These are phyloP conservation scores for Paracoccidioides brasiliensis DNA, from an alignment of 2,329 filamentous ascomycete genomes.

Conservation along the genomic window DNA sequence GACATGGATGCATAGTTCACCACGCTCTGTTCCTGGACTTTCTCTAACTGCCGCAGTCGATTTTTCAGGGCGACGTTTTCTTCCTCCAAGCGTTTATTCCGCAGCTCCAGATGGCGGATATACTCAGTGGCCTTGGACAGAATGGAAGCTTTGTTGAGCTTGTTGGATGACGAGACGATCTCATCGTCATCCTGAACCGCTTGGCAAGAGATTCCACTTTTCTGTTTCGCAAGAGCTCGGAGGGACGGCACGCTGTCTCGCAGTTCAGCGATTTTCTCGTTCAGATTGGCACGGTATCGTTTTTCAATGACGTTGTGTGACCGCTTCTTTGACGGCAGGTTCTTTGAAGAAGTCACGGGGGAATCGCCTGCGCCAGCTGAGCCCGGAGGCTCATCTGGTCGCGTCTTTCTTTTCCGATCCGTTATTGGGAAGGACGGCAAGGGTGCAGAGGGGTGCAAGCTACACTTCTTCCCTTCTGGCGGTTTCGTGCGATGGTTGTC, in stretches of 20 bases:
- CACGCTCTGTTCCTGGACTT: conserved; percentile 32
- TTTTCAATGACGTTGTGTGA: conserved; percentile 99
- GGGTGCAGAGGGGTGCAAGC: not conserved
- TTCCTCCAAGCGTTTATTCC: conserved; percentile 67
- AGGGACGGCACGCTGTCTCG: conserved; percentile 85
- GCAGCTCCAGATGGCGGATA: conserved; percentile 83
- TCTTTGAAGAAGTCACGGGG: conserved; percentile 33
- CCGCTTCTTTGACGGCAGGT: conserved; percentile 68
- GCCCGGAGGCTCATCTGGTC: conserved; percentile 37
- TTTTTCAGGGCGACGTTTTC: conserved; percentile 71
- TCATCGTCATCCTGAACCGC: conserved; percentile 70
- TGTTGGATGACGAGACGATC: conserved; percentile 75
- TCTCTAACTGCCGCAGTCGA: conserved; percentile 68
- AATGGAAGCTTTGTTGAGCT: conserved; percentile 95
- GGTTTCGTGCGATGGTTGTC: not conserved
- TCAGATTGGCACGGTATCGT: conserved; percentile 87
- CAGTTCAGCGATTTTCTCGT: conserved; percentile 89
- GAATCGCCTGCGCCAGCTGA: conserved; percentile 40
- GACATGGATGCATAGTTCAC: conserved; percentile 26
- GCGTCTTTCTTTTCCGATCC: conserved; percentile 57
- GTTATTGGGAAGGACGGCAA: not conserved
- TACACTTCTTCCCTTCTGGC: not conserved
- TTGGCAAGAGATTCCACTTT: conserved; percentile 38
- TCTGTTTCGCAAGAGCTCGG: conserved; percentile 61
- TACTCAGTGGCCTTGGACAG: conserved; percentile 94